Base-by-base conservation (phyloP, 1,139 yeast species). In the Hyphopichia wangnamkhiaoensis region DNA sequence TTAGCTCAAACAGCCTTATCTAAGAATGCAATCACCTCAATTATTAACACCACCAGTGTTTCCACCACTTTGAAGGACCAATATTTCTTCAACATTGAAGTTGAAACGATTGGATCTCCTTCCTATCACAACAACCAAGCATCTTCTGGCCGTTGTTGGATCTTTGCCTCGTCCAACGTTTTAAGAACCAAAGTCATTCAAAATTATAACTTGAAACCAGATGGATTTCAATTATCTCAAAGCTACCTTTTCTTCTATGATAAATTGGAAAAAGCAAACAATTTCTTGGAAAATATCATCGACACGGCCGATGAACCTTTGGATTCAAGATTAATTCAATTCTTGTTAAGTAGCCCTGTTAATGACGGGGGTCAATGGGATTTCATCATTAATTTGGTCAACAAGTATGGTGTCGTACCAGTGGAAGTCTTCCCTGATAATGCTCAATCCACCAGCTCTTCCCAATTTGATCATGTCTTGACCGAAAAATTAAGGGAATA, bases 321-420 rank as follows among this genome's bases (percentile, higher is more conserved):
- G 40, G 90, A 81, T 46, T 80, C 89, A 0, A 74, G 94, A 51
- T 59, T 85, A 41, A 76, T 85, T 37, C 84, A 80, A 58, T 79
- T 74, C 50, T 63, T 87, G 43, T 66, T 86, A 44, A 49, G 65
- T 6, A 80, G 76, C 39, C 94, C 95, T 10, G 79, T 82, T 36
- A 62, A 76, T 40, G 95, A 87, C 54, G 95, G 95, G 49, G 95
- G 95, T 36, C 95, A 87, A 61, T 87, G 85, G 76, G 84, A 84
- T 51, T 84, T 87, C 93, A 77, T 85, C 59, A 71, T 82, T 32
- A 85, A 85, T 59, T 61, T 87, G 45, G 76, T 87, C 39, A 78
- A 79, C 47, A 87, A 87, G 61, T 87, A 87, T 51, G 95, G 95
- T 31, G 56, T 84, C 39, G 84, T 87, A 36, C 96, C 96, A 33